Evolutionary conservation across 495 filamentous ascomycete genomes (phyloP).

Genomic region (Jackrogersella multiformis): DNA sequence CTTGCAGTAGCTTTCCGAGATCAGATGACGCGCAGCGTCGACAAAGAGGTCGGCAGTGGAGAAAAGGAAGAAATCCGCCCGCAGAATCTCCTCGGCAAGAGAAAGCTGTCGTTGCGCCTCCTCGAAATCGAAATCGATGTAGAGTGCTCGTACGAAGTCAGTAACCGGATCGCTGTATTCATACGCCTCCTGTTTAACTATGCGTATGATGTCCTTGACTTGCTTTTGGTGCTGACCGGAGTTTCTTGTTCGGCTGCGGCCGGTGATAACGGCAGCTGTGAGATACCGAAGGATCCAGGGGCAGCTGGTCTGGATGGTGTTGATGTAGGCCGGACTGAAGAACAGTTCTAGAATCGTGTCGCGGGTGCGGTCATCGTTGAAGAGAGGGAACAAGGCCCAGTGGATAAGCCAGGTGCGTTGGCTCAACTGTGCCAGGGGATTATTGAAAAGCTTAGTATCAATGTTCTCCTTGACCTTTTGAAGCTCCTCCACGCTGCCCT

Average conservation of each 20-base stretch:
- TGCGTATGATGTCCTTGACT: constrained; percentile 92
- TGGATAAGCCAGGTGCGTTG: constrained; percentile 97
- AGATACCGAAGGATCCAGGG: constrained; percentile 97
- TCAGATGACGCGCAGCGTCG: constrained; percentile 91
- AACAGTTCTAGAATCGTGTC: constrained; percentile 93
- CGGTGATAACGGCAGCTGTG: constrained; percentile 93
- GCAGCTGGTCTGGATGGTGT: constrained; percentile 97
- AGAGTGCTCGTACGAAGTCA: constrained; percentile 93
- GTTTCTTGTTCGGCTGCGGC: constrained; percentile 84
- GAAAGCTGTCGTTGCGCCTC: constrained; percentile 92
- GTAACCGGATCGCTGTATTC: constrained; percentile 97
- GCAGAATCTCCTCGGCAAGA: constrained; percentile 90
- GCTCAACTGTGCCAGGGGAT: constrained; percentile 90
- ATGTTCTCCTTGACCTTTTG: constrained; percentile 92
- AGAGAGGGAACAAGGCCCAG: constrained; percentile 98
- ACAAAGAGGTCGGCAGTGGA: constrained; percentile 88
- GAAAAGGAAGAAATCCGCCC: constrained; percentile 94
- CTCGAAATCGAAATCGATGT: constrained; percentile 98
- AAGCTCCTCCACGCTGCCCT: constrained; percentile 93
- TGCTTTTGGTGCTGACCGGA: constrained; percentile 93
- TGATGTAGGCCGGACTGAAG: constrained; percentile 96
- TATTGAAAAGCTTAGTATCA: constrained; percentile 91
- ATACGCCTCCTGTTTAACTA: constrained; percentile 95
- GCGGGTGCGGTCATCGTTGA: constrained; percentile 93
- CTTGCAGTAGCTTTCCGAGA: constrained; percentile 99